phyloP scores from a whole-genome alignment of 2,329 filamentous ascomycete genomes.

The Colletotrichum costaricense region DNA sequence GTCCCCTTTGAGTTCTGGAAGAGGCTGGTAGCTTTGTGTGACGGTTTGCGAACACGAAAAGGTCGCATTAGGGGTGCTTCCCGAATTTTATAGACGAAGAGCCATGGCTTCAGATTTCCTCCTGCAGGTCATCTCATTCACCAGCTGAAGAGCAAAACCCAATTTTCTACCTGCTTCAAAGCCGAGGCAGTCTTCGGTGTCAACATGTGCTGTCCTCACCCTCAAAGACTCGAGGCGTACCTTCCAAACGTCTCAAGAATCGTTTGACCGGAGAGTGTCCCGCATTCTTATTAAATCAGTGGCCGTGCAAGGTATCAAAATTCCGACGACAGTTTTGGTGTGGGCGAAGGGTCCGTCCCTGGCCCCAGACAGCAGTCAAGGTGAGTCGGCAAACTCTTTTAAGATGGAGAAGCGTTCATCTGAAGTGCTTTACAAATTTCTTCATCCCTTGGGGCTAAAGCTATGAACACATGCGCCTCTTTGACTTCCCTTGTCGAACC shows the following conservation, averaged over 20 bases:
- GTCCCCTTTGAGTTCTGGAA: background rate
- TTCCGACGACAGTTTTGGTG: background rate
- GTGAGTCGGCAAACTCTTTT: background rate
- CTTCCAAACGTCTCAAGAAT: conserved; percentile 32
- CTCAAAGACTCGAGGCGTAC: background rate
- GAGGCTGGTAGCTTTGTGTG: background rate
- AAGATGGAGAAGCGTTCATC: conserved; percentile 11
- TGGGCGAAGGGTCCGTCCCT: background rate
- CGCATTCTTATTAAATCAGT: background rate
- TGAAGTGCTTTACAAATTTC: conserved; percentile 27
- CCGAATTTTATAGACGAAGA: conserved; percentile 16
- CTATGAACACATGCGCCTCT: background rate
- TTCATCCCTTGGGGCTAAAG: background rate
- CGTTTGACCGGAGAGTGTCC: conserved; percentile 21
- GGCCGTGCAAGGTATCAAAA: conserved; percentile 10
- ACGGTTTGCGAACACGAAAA: background rate
- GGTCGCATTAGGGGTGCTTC: background rate
- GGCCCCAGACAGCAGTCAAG: background rate
- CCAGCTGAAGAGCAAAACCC: background rate
- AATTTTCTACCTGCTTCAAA: background rate
- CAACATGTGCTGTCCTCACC: background rate
- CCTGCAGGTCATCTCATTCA: background rate
- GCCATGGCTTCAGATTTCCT: background rate
- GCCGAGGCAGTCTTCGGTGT: conserved; percentile 8
- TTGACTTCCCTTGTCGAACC: background rate